A percentile compares a stretch with the other conserved stretches of the same genome.
phyloP scores from a whole-genome alignment of 345 rosid species.

The Schrenkiella parvula region DNA sequence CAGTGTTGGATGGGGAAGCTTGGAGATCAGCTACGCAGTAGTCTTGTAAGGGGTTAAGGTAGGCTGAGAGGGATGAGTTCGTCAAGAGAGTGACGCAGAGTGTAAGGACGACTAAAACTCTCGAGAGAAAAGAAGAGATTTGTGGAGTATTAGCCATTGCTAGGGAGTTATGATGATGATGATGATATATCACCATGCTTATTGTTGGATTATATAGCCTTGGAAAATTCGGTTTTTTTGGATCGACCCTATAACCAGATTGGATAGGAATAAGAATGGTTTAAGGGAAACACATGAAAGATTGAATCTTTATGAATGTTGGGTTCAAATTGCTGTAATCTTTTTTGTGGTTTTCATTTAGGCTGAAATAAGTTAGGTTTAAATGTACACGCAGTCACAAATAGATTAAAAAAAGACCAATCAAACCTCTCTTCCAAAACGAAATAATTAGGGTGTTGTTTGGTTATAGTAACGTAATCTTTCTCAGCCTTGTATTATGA shows the following conservation, averaged over 20 bases:
- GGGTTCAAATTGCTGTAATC: not conserved
- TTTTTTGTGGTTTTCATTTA: not conserved
- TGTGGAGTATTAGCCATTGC: constrained; percentile 25
- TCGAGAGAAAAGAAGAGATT: not conserved
- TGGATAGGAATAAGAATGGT: not conserved
- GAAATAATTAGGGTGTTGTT: not conserved
- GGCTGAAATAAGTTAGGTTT: not conserved
- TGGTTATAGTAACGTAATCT: not conserved
- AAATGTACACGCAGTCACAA: not conserved
- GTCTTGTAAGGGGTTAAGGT: constrained; percentile 56
- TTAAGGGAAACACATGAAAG: constrained; percentile 1
- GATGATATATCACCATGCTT: not conserved
- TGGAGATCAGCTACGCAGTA: constrained; percentile 54
- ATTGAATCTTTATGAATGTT: constrained; percentile 7
- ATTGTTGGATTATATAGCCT: constrained; percentile 12
- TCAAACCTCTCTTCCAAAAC: not conserved
- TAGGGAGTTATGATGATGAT: not conserved
- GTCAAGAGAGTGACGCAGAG: constrained; percentile 34
- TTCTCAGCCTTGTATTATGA: too few species aligned
- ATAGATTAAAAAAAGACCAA: not conserved
- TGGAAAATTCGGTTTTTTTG: not conserved
- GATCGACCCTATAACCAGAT: not conserved
- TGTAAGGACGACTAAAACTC: constrained; percentile 14
- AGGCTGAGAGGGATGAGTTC: constrained; percentile 22
- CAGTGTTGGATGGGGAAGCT: constrained; percentile 37